Base-by-base conservation (phyloP, 306 rosid species). In the Ammopiptanthus mongolicus region DNA sequence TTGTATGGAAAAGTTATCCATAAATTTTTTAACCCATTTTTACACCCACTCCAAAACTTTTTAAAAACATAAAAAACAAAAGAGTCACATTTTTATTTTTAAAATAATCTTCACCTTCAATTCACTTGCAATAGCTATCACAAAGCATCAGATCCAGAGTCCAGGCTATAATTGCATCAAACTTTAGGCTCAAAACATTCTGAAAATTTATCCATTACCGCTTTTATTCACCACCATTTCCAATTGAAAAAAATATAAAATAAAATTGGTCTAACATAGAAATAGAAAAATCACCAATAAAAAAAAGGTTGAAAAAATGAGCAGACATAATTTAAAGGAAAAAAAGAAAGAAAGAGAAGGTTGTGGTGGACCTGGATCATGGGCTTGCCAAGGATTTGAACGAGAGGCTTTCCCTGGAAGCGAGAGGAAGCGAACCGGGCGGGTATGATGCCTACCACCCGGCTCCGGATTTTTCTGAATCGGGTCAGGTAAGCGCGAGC, bases 381-480 rank as follows among this genome's bases (percentile, higher is more conserved):
- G 75, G 98, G 97, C 81, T 91, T 95, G 37, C 98, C 98, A 52
- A 95, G 98, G 78, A 95, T 95, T 25, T 82, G 85, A 79, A 85
- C 89, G 8, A 95, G 91, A 80, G 98, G 97, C 82, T 95, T 95
- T 75, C 98, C 98, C 65, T 69, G 28, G 34, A 95, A 91, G 3
- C 98, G 86, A 0, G 98, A 86, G 0, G 98, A 95, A 60, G 97
- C 98, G 63, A 81, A 91, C 23, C 98, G 93, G 60, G 98, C 97
- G 36, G 98, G 98, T 76, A 95, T 95, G 51, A 95, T 88, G 1
- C 97, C 98, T 7, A 95, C 82, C 12, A 91, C 98, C 76, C 97
- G 91, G 75, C 78, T 91, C 78, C 98, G 96, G 65, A 91, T 90
- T 80, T 81, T 95, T 80, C 18, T 50, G 67, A 77, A 75, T 25